These are phyloP conservation scores for Aphanomyces astaci DNA, from an alignment of 352 stramenopile species.

Conservation along the genomic window DNA sequence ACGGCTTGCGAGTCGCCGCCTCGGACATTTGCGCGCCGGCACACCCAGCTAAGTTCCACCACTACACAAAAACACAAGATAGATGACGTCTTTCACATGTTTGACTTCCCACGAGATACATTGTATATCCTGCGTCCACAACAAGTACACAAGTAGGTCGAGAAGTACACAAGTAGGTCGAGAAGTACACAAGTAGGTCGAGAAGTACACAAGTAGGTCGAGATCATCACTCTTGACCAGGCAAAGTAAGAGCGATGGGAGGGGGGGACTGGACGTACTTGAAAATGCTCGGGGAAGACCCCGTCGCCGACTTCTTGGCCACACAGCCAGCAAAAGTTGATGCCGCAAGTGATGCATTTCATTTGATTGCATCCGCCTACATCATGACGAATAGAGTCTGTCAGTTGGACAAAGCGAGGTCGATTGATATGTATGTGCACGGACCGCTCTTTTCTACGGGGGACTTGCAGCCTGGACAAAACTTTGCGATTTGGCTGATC, in stretches of 20 bases:
- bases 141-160: background rate
- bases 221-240: too few relatives aligned
- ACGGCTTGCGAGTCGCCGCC: background rate
- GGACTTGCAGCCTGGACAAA: conserved; percentile 81
- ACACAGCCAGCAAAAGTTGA: conserved; percentile 88
- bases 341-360: conserved; percentile 72
- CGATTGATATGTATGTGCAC: too few relatives aligned
- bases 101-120: too few relatives aligned
- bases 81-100: too few relatives aligned
- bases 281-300: conserved; percentile 82
- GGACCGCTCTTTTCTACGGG: conserved; percentile 81
- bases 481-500: conserved; percentile 73
- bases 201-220: too few relatives aligned
- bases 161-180: background rate
- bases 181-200: too few relatives aligned
- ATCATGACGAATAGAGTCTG: background rate
- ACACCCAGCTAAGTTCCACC: conserved; percentile 71
- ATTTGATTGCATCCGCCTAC: conserved; percentile 88
- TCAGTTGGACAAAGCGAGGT: background rate
- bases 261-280: too few relatives aligned
- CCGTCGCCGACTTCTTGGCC: conserved; percentile 67
- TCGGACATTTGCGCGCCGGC: conserved; percentile 67
- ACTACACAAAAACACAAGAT: too few relatives aligned
- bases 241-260: too few relatives aligned
- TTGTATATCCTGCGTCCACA: too few relatives aligned